phyloP scores from a whole-genome alignment of 2,329 filamentous ascomycete species.

The Penicillium sp. region DNA sequence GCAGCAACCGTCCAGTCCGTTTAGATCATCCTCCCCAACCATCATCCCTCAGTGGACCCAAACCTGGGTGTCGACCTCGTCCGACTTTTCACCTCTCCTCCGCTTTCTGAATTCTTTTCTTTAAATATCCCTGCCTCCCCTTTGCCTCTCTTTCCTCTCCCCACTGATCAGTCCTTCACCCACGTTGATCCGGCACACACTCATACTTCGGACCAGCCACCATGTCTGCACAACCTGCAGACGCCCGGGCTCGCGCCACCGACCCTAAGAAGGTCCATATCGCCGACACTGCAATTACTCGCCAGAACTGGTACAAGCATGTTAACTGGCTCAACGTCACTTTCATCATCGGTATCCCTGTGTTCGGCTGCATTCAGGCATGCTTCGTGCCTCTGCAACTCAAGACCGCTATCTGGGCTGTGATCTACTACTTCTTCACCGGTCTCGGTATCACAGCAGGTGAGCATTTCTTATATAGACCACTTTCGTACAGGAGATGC shows the following conservation, averaged over 20 bases:
- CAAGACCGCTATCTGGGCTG: slow-evolving; percentile 74
- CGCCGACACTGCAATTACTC: slow-evolving; percentile 79
- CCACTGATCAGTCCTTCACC: not conserved
- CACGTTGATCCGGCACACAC: slow-evolving; percentile 4
- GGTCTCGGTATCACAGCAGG: slow-evolving; percentile 79
- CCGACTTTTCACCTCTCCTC: slow-evolving; percentile 18
- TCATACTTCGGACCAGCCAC: slow-evolving; percentile 18
- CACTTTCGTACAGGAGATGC: slow-evolving; percentile 2
- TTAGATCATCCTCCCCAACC: slow-evolving; percentile 25
- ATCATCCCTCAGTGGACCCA: slow-evolving; percentile 25
- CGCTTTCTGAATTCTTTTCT: slow-evolving; percentile 20
- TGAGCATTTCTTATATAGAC: slow-evolving; percentile 43
- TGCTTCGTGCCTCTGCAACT: slow-evolving; percentile 77
- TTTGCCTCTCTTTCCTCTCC: slow-evolving; percentile 9
- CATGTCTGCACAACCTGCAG: slow-evolving; percentile 44
- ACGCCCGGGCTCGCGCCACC: slow-evolving; percentile 38
- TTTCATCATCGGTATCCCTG: slow-evolving; percentile 78
- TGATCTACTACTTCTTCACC: slow-evolving; percentile 83
- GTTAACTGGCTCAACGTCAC: slow-evolving; percentile 91
- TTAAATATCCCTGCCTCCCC: slow-evolving; percentile 16
- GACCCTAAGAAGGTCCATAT: slow-evolving; percentile 79
- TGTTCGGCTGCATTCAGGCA: slow-evolving; percentile 73
- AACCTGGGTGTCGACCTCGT: slow-evolving; percentile 17
- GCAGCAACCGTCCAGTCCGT: not conserved
- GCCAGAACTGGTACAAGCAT: slow-evolving; percentile 86